Conservation (phyloP, 2,329 filamentous ascomycete genomes). For the Graphilbum ipis-grandicollis region DNA sequence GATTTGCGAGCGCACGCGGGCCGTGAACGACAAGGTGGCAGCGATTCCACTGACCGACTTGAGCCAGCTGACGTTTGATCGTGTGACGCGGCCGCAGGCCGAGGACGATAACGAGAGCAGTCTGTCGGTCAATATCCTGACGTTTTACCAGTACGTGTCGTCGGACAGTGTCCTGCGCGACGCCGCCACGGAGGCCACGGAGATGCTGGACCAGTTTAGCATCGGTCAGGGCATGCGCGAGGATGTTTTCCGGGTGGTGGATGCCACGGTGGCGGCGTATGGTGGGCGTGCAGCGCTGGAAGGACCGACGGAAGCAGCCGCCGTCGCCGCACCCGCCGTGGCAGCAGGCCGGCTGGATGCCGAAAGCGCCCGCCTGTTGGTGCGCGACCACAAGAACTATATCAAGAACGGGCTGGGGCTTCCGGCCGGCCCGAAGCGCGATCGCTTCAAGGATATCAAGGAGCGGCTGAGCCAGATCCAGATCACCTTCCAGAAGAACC, state of each 20-base stretch:
- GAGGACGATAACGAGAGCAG: conserved; percentile 51
- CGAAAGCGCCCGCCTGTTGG: conserved; percentile 54
- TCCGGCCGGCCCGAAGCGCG: conserved; percentile 49
- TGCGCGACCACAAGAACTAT: conserved; percentile 64
- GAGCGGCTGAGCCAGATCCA: conserved; percentile 57
- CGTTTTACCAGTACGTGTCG: conserved; percentile 69
- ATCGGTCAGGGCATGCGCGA: conserved; percentile 72
- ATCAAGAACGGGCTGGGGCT: conserved; percentile 60
- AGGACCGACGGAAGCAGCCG: conserved; percentile 7
- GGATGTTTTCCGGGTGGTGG: conserved; percentile 55
- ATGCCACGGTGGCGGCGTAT: conserved; percentile 35
- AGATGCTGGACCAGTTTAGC: conserved; percentile 56
- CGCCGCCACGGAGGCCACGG: conserved; percentile 60
- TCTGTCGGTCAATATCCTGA: conserved; percentile 46
- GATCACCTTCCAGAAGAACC: conserved; percentile 61
- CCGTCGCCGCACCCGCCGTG: conserved; percentile 12
- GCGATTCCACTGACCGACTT: conserved; percentile 33
- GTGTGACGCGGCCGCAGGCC: conserved; percentile 49
- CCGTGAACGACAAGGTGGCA: conserved; percentile 47
- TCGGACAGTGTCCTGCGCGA: conserved; percentile 50
- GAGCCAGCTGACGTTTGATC: conserved; percentile 34
- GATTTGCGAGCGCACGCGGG: conserved; percentile 44
- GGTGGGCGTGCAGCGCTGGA: conserved; percentile 27
- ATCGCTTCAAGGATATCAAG: conserved; percentile 76
- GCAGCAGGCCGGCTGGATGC: conserved; percentile 31